These are phyloP conservation scores for Rhodamnia rubescens DNA, from an alignment of 345 rosid genomes.

Conservation along the genomic window DNA sequence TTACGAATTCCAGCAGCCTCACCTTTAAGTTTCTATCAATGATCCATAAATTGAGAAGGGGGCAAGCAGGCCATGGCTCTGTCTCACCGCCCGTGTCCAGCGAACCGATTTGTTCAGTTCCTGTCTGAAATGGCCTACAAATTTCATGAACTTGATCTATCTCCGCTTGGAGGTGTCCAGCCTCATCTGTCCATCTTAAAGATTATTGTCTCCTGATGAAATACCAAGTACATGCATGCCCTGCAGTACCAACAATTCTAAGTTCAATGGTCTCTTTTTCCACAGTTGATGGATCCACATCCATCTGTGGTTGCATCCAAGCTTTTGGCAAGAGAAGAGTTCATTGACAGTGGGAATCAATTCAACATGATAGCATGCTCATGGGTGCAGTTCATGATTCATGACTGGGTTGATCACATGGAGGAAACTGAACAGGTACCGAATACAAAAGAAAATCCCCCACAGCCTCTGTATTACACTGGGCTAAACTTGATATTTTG, in stretches of 20 bases:
- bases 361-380: constrained; percentile 72
- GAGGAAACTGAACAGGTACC: constrained; percentile 59
- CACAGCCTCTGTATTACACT: background rate
- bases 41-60: background rate
- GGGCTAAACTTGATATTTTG: background rate
- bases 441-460: background rate
- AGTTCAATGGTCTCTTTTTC: background rate
- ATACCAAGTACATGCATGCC: background rate
- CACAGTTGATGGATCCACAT: constrained; percentile 61
- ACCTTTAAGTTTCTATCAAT: background rate
- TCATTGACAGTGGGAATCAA: constrained; percentile 50
- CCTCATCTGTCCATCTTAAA: background rate
- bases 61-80: background rate
- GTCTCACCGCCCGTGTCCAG: background rate
- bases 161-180: background rate
- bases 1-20: background rate
- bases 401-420: constrained; percentile 82
- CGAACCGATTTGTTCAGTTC: background rate
- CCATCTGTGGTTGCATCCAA: constrained; percentile 58
- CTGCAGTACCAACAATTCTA: background rate
- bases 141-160: background rate
- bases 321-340: constrained; percentile 42
- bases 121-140: background rate
- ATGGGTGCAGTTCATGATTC: constrained; percentile 85
- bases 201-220: background rate